phyloP scores from a whole-genome alignment of 2,329 filamentous ascomycete genomes.

The Seiridium unicorne region DNA sequence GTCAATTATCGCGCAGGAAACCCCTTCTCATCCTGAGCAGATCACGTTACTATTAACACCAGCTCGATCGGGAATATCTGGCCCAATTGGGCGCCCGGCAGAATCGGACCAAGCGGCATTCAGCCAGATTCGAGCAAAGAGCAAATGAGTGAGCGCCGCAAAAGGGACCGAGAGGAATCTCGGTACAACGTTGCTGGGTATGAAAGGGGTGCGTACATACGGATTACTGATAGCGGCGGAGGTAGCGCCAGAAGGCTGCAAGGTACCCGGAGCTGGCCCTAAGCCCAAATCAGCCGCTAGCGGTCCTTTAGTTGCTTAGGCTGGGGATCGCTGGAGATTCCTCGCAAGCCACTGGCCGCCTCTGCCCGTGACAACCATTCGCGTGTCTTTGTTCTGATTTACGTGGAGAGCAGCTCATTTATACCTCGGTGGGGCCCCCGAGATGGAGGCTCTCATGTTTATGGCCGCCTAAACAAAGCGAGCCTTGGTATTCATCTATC shows the following conservation, averaged over 20 bases:
- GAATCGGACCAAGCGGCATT: background rate
- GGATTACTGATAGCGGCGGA: background rate
- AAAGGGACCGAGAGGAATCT: constrained; percentile 5
- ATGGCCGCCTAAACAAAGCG: background rate
- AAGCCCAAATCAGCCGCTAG: background rate
- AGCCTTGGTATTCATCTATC: background rate
- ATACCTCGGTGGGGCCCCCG: background rate
- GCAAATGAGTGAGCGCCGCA: background rate
- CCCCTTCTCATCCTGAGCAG: background rate
- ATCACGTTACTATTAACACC: background rate
- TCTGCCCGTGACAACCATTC: constrained; percentile 6
- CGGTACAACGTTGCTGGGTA: background rate
- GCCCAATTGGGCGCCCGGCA: constrained; percentile 1
- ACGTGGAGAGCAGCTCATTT: background rate
- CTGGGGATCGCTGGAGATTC: background rate
- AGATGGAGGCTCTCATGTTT: background rate
- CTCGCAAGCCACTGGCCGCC: background rate
- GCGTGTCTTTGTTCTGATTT: background rate
- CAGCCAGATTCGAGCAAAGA: background rate
- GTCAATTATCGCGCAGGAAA: background rate
- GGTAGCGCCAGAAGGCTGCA: background rate
- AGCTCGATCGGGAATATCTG: background rate
- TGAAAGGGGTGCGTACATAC: too few species aligned
- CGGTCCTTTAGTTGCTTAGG: background rate
- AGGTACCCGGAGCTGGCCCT: constrained; percentile 1